Evolutionary conservation across 2,329 filamentous ascomycete genomes (phyloP).

Genomic region (Clathrospora elynae): DNA sequence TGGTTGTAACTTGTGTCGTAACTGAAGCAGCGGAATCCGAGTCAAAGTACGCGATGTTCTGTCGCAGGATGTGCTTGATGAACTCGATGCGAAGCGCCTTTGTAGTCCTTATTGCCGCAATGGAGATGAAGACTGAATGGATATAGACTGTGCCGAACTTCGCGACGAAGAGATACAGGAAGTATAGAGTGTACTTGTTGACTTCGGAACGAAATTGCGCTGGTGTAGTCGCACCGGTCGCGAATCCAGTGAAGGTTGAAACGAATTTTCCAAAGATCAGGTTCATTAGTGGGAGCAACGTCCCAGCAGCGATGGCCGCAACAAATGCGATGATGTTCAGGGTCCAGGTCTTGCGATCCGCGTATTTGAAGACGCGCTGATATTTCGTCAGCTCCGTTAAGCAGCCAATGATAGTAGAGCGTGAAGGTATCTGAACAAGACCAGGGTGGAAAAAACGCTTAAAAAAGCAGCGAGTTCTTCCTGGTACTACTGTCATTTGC

Average conservation of each 20-base stretch:
- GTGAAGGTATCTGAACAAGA: too few species aligned
- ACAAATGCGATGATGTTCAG: conserved; percentile 40
- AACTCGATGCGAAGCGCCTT: conserved; percentile 64
- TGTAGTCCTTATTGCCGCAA: conserved; percentile 58
- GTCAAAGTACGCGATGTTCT: conserved; percentile 60
- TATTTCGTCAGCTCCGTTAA: conserved; percentile 10
- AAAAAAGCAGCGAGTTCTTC: too few species aligned
- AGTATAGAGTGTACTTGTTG: conserved; percentile 60
- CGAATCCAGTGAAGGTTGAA: conserved; percentile 53
- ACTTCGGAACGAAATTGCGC: conserved; percentile 48
- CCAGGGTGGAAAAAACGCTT: too few species aligned
- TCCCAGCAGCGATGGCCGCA: conserved; percentile 52
- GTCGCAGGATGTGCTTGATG: conserved; percentile 63
- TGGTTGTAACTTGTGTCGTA: conserved; percentile 90
- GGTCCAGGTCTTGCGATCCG: conserved; percentile 40
- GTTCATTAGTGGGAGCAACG: conserved; percentile 56
- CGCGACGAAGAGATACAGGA: conserved; percentile 72
- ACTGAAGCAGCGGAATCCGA: conserved; percentile 92
- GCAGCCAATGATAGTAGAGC: not conserved
- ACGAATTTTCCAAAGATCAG: conserved; percentile 60
- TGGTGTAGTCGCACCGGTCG: conserved; percentile 36
- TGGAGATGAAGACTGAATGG: conserved; percentile 50
- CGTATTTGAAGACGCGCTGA: conserved; percentile 45
- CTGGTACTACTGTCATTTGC: too few species aligned
- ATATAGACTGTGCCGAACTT: conserved; percentile 67